These are phyloP conservation scores for Wickerhamiella spandovensis DNA, from an alignment of 805 yeast species.

Conservation along the genomic window DNA sequence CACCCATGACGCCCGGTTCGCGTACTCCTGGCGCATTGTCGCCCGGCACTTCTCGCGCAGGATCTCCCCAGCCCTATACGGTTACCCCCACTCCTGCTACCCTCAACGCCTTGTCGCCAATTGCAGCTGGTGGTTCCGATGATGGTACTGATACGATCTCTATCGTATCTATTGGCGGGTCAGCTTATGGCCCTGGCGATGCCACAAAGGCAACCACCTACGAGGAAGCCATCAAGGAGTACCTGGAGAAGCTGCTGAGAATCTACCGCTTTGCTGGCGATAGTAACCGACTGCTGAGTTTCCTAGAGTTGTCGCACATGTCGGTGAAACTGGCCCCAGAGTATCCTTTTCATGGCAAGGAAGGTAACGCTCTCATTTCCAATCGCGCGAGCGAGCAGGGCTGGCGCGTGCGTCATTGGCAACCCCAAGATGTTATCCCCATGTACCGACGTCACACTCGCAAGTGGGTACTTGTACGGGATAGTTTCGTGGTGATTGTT, in stretches of 20 bases:
- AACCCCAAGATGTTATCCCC: conserved; percentile 61
- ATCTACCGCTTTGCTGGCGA: conserved; percentile 61
- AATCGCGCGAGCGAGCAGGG: conserved; percentile 83
- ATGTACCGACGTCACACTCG: conserved; percentile 85
- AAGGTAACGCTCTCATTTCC: conserved; percentile 69
- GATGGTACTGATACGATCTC: background rate
- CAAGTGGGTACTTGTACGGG: conserved; percentile 84
- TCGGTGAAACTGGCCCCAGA: conserved; percentile 76
- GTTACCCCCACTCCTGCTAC: background rate
- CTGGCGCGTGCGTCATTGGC: conserved; percentile 88
- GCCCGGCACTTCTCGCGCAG: background rate
- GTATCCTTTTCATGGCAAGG: conserved; percentile 70
- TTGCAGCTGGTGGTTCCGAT: background rate
- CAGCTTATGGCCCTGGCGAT: background rate
- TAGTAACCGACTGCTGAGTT: conserved; percentile 69
- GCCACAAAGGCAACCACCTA: conserved; percentile 2
- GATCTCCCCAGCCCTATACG: background rate
- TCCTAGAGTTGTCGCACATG: conserved; percentile 81
- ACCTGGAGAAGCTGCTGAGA: conserved; percentile 48
- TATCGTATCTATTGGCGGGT: background rate
- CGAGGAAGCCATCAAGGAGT: conserved; percentile 39
- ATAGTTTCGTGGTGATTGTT: conserved; percentile 73
- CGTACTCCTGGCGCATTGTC: background rate
- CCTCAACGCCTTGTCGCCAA: background rate
- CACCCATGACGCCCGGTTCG: background rate